A percentile compares a stretch with the other conserved stretches of the same genome.
Evolutionary conservation across 2,329 filamentous ascomycete species (phyloP).

Genomic region (Exophiala alcalophila): DNA sequence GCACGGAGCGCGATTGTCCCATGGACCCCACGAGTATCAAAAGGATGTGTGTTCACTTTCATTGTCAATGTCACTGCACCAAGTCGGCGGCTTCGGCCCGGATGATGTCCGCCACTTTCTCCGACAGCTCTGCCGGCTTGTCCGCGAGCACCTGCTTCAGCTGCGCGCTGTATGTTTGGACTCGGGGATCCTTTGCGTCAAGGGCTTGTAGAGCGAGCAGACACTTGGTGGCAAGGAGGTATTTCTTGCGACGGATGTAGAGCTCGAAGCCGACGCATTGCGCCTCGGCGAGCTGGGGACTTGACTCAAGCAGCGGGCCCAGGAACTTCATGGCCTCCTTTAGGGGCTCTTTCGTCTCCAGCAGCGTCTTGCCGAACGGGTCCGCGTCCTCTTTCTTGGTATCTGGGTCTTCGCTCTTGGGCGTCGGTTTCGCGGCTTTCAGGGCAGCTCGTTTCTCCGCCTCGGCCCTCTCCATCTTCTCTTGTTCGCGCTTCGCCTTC

Average conservation of each 20-base stretch:
- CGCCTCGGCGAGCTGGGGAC: constrained; percentile 73
- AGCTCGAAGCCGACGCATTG: constrained; percentile 90
- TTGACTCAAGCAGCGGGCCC: constrained; percentile 74
- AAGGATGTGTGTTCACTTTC: too few species aligned
- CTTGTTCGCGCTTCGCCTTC: constrained; percentile 80
- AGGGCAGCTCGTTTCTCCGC: constrained; percentile 83
- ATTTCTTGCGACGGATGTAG: constrained; percentile 83
- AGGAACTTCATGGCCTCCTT: constrained; percentile 86
- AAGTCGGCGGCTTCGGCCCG: constrained; percentile 14
- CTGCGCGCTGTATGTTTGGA: constrained; percentile 71
- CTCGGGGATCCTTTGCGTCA: constrained; percentile 64
- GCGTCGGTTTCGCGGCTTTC: constrained; percentile 63
- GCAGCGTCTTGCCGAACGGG: constrained; percentile 75
- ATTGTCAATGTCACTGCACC: constrained; percentile 13
- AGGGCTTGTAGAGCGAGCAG: constrained; percentile 70
- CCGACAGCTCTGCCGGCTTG: constrained; percentile 58
- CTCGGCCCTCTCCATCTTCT: constrained; percentile 71
- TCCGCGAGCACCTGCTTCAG: constrained; percentile 63
- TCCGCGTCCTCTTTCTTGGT: constrained; percentile 87
- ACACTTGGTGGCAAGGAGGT: constrained; percentile 80
- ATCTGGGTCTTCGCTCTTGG: constrained; percentile 55
- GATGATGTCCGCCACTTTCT: constrained; percentile 50
- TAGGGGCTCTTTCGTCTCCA: constrained; percentile 77
- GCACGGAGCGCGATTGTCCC: too few species aligned
- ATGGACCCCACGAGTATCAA: too few species aligned